A percentile compares a stretch with the other conserved stretches of the same genome.
These are phyloP conservation scores for Myxozyma nipponensis DNA, from an alignment of 805 yeast genomes.

Conservation along the genomic window DNA sequence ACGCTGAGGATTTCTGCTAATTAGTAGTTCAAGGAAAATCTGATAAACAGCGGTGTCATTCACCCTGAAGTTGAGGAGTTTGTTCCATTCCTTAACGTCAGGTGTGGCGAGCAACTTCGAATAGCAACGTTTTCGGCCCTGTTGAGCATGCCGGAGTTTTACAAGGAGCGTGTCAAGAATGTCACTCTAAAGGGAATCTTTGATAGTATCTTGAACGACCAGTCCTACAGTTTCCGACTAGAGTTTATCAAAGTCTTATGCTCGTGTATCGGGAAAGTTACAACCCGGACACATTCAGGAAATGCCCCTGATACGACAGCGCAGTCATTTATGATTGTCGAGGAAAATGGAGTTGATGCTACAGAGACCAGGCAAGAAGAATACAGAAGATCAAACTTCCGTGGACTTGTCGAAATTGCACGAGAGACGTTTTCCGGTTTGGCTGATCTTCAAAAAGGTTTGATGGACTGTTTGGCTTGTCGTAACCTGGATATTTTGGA, in stretches of 20 bases:
- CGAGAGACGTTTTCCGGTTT: slow-evolving; percentile 54
- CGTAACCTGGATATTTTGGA: slow-evolving; percentile 58
- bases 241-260: slow-evolving; percentile 29
- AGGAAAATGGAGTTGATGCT: slow-evolving; percentile 46
- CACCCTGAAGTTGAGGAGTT: slow-evolving; percentile 53
- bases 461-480: slow-evolving; percentile 66
- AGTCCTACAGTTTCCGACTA: slow-evolving; percentile 48
- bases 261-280: slow-evolving; percentile 20
- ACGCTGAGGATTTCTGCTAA: background rate
- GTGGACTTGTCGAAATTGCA: slow-evolving; percentile 62
- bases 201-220: slow-evolving; percentile 52
- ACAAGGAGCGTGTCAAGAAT: slow-evolving; percentile 44
- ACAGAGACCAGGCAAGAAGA: slow-evolving; percentile 58
- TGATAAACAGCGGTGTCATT: slow-evolving; percentile 55
- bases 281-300: slow-evolving; percentile 14
- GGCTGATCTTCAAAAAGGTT: slow-evolving; percentile 50
- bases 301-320: slow-evolving; percentile 33
- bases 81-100: slow-evolving; percentile 49
- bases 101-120: slow-evolving; percentile 51
- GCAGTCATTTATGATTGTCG: slow-evolving; percentile 52
- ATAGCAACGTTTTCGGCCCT: slow-evolving; percentile 67
- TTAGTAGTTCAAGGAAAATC: slow-evolving; percentile 49
- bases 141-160: slow-evolving; percentile 68
- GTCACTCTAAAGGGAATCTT: slow-evolving; percentile 60
- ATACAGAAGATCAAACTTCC: slow-evolving; percentile 58